Base-by-base conservation (phyloP, 441 rosid species). In the Mallotus japonicus region DNA sequence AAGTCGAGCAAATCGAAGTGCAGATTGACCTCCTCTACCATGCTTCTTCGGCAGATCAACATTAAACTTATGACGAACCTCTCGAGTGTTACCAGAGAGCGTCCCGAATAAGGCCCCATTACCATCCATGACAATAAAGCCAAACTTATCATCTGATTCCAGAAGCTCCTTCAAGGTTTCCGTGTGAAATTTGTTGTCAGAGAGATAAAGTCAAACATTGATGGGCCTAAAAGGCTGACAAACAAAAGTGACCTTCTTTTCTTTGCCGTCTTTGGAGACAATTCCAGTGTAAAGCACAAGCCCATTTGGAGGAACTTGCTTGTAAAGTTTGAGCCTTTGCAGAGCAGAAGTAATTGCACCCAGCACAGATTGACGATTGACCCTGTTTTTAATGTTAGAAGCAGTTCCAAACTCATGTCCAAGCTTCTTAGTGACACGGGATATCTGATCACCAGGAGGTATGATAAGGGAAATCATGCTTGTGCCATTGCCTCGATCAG, bases 391-490 rank as follows among this genome's bases (percentile, higher is more conserved):
- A 80, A 92, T 92, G 87, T 92, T 92, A 12, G 97, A 92, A 32
- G 97, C 97, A 62, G 97, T 90, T 75, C 96, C 96, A 70, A 84
- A 89, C 76, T 92, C 97, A 78, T 92, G 95, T 7, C 94, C 92
- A 34, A 92, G 89, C 97, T 90, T 90, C 85, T 92, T 92, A 8
- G 96, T 87, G 59, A 90, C 96, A 71, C 97, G 90, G 19, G 96
- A 77, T 6, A 92, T 78, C 72, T 92, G 96, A 83, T 92, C 97
- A 59, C 85, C 82, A 10, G 97, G 95, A 42, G 98, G 97, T 91
- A 92, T 91, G 68, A 92, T 92, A 47, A 92, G 95, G 16, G 98
- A 92, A 73, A 91, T 91, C 97, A 91, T 91, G 89, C 97, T 91
- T 12, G 97, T 91, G 42, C 97, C 97, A 72, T 91, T 91, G 50